Percentiles rank a stretch among this genome's conserved stretches.
phyloP scores from a whole-genome alignment of 1,284 basidiomycete genomes.

The Microbotryum intermedium region DNA sequence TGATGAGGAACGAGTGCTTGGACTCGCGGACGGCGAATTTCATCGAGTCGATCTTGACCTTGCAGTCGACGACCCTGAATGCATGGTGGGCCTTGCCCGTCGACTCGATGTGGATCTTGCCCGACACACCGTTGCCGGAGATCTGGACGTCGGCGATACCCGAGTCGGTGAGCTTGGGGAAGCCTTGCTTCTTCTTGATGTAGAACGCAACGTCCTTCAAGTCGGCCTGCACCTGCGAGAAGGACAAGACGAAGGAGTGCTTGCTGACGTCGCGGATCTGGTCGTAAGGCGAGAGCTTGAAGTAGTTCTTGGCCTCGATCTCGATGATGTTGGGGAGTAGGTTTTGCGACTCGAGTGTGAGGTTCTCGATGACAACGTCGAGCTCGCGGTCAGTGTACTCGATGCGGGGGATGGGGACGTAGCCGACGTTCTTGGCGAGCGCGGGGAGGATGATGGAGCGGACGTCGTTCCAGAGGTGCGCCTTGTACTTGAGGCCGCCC shows the following conservation, averaged over 20 bases:
- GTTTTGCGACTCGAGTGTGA: slow-evolving; percentile 76
- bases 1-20: slow-evolving; percentile 70
- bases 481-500: slow-evolving; percentile 83
- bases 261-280: slow-evolving; percentile 43
- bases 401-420: slow-evolving; percentile 81
- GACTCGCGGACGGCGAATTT: slow-evolving; percentile 83
- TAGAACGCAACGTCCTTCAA: slow-evolving; percentile 83
- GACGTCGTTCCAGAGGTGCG: slow-evolving; percentile 72
- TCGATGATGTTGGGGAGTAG: slow-evolving; percentile 67
- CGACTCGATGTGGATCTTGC: slow-evolving; percentile 47
- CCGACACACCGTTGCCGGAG: slow-evolving; percentile 57
- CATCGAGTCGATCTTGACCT: slow-evolving; percentile 65
- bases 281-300: slow-evolving; percentile 70
- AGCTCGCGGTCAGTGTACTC: slow-evolving; percentile 82
- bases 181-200: slow-evolving; percentile 47
- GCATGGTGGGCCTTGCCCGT: slow-evolving; percentile 45
- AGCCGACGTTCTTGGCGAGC: slow-evolving; percentile 66
- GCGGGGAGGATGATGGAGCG: slow-evolving; percentile 70
- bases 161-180: slow-evolving; percentile 74
- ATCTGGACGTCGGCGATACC: slow-evolving; percentile 85
- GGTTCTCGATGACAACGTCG: slow-evolving; percentile 86
- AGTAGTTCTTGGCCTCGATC: slow-evolving; percentile 71
- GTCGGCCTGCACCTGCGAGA: slow-evolving; percentile 87
- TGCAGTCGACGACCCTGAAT: slow-evolving; percentile 67
- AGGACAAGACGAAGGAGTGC: slow-evolving; percentile 45